A percentile compares a stretch with the other conserved stretches of the same genome.
Evolutionary conservation across 2,329 filamentous ascomycete genomes (phyloP).

Genomic region (Stachybotrys elegans): DNA sequence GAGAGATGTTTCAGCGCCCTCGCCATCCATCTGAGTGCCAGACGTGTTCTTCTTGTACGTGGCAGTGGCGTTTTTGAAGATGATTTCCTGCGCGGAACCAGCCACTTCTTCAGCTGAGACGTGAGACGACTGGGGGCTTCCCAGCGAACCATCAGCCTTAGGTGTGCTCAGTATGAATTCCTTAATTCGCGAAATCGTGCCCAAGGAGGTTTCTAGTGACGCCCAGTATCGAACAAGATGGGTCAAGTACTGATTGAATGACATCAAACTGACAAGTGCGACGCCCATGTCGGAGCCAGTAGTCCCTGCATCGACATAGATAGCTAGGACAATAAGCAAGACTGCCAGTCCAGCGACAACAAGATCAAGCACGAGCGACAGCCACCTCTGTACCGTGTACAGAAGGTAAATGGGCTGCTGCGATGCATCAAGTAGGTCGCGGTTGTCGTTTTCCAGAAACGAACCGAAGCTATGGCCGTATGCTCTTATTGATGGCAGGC

Average conservation of each 20-base stretch:
- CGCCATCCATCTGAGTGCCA: no score
- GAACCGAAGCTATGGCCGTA: no score
- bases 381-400: constrained; percentile 25
- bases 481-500: no score
- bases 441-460: no score
- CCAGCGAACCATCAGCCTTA: no score
- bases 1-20: no score
- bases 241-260: constrained; percentile 13
- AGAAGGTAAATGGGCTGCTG: constrained; percentile 29
- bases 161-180: background rate
- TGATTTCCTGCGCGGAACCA: background rate
- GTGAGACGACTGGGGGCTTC: background rate
- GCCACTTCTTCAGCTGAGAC: background rate
- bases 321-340: constrained; percentile 22
- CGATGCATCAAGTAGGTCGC: constrained; percentile 23
- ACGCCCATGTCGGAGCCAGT: constrained; percentile 15
- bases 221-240: constrained; percentile 18
- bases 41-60: no score
- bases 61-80: background rate
- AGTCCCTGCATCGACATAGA: constrained; percentile 15
- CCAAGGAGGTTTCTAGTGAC: constrained; percentile 19
- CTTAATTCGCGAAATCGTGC: constrained; percentile 17
- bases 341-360: constrained; percentile 23
- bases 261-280: constrained; percentile 16
- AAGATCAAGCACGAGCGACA: constrained; percentile 26